These are phyloP conservation scores for Sporobolomyces pararoseus DNA, from an alignment of 768 basidiomycete species.

Conservation along the genomic window DNA sequence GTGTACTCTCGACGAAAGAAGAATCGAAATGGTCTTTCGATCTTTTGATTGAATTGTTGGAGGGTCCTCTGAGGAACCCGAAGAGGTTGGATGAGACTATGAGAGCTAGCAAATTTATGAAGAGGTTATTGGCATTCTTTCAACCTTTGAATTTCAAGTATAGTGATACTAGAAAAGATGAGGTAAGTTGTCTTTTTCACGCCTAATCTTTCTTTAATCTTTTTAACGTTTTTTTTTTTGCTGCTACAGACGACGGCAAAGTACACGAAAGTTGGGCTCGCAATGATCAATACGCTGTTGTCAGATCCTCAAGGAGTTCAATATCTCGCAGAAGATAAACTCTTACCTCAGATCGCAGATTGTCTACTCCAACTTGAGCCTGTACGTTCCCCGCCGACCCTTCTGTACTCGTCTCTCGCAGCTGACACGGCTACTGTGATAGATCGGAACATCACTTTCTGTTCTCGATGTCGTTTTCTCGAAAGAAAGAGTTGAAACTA, in stretches of 20 bases:
- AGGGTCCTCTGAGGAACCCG: constrained; percentile 85
- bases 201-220: not conserved
- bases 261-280: constrained; percentile 82
- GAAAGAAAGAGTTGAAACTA: constrained; percentile 71
- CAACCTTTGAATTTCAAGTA: constrained; percentile 83
- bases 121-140: constrained; percentile 87
- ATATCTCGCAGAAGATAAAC: constrained; percentile 80
- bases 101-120: constrained; percentile 79
- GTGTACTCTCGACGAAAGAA: constrained; percentile 71
- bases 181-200: constrained; percentile 51
- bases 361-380: constrained; percentile 90
- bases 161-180: constrained; percentile 69
- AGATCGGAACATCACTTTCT: constrained; percentile 38
- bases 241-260: constrained; percentile 62
- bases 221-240: not conserved
- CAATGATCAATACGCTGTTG: constrained; percentile 75
- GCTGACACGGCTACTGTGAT: too few relatives aligned
- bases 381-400: constrained; percentile 54
- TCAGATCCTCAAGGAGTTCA: constrained; percentile 75
- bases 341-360: constrained; percentile 75
- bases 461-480: constrained; percentile 58
- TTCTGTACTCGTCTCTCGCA: too few relatives aligned
- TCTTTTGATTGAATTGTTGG: constrained; percentile 76
- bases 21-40: constrained; percentile 91
- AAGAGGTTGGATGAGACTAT: constrained; percentile 93